These are phyloP conservation scores for Parmelia sp. DNA, from an alignment of 495 filamentous ascomycete genomes.

Conservation along the genomic window DNA sequence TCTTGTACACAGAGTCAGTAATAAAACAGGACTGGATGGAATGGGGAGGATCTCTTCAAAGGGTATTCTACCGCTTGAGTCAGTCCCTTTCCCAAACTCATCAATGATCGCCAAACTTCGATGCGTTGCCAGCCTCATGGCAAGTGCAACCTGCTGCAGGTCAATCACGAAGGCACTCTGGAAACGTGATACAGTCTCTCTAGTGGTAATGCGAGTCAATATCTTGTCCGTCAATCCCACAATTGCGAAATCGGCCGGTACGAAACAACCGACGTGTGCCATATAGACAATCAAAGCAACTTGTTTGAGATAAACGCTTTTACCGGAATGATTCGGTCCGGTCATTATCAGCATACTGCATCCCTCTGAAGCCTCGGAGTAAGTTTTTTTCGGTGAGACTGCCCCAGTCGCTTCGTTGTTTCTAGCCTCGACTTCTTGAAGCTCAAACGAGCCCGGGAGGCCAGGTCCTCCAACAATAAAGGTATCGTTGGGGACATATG, in stretches of 20 bases:
- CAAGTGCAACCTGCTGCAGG: conserved; percentile 77
- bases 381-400: not conserved
- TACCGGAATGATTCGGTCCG: conserved; percentile 93
- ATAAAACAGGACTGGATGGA: not conserved
- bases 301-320: conserved; percentile 91
- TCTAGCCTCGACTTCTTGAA: conserved; percentile 1
- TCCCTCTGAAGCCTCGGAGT: conserved; percentile 8
- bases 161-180: conserved; percentile 95
- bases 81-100: conserved; percentile 95
- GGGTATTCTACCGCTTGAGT: conserved; percentile 46
- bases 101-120: conserved; percentile 80
- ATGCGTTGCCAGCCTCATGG: conserved; percentile 68
- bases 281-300: conserved; percentile 88
- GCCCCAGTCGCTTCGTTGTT: not conserved
- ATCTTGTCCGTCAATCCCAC: conserved; percentile 93
- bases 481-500: conserved; percentile 82
- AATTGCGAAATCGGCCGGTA: conserved; percentile 70
- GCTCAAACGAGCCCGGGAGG: not conserved
- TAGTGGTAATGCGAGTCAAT: conserved; percentile 77
- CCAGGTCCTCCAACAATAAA: conserved; percentile 58
- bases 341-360: conserved; percentile 81
- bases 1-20: conserved; percentile 39
- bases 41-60: not conserved
- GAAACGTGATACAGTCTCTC: conserved; percentile 76
- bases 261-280: conserved; percentile 86